Evolutionary conservation across 2,329 filamentous ascomycete genomes (phyloP).

Genomic region (Emmonsiellopsis sp.): DNA sequence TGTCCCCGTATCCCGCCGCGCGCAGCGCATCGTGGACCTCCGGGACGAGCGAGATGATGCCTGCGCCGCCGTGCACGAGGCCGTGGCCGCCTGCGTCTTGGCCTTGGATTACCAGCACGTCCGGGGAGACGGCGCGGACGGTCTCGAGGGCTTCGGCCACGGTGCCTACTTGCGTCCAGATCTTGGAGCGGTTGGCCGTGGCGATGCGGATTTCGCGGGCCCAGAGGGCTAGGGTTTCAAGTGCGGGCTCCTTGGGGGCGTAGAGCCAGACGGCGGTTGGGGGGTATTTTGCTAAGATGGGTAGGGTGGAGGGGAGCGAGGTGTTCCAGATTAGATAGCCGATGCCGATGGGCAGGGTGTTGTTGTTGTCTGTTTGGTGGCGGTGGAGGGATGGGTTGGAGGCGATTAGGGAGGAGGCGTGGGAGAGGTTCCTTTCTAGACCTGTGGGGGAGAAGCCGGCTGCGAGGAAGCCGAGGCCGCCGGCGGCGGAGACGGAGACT

Average conservation of each 20-base stretch:
- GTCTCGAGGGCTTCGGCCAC: conserved; percentile 39
- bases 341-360: conserved; percentile 29
- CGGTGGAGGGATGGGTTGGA: background rate
- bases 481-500: conserved; percentile 49
- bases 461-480: conserved; percentile 47
- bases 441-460: conserved; percentile 43
- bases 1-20: conserved; percentile 17
- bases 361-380: background rate
- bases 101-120: conserved; percentile 47
- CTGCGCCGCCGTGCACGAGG: conserved; percentile 31
- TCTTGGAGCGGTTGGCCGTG: conserved; percentile 31
- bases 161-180: conserved; percentile 48
- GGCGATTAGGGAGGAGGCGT: conserved; percentile 18
- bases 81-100: conserved; percentile 48
- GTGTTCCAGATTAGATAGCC: conserved; percentile 33
- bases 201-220: conserved; percentile 29
- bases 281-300: conserved; percentile 21
- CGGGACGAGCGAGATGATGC: conserved; percentile 42
- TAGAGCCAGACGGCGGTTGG: conserved; percentile 36
- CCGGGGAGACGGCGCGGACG: conserved; percentile 28
- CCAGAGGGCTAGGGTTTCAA: conserved; percentile 28
- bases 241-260: conserved; percentile 22
- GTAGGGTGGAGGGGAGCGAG: conserved; percentile 20
- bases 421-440: conserved; percentile 22
- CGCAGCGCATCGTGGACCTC: conserved; percentile 39